phyloP scores from a whole-genome alignment of 345 rosid species.

The Populus deltoides region DNA sequence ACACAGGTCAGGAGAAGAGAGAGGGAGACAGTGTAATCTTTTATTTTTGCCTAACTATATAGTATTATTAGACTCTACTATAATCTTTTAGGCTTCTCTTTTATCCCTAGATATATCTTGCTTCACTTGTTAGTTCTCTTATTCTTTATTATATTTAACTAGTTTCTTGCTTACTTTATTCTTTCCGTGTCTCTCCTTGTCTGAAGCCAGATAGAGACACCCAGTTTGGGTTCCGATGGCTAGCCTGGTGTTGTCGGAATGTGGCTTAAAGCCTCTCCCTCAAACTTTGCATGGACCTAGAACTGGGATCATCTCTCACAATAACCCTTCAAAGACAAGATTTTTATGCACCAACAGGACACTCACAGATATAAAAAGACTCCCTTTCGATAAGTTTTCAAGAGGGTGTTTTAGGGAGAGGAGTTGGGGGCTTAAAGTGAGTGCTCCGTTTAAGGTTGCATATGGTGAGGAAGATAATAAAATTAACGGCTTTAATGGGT shows the following conservation, averaged over 20 bases:
- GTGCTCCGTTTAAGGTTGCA: slow-evolving; percentile 12
- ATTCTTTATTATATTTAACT: not conserved
- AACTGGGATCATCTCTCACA: slow-evolving; percentile 28
- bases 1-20: not conserved
- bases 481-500: not conserved
- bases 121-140: not conserved
- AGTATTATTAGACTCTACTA: not conserved
- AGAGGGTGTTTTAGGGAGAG: slow-evolving; percentile 6
- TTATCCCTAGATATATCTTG: not conserved
- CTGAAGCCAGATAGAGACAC: not conserved
- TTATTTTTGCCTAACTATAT: not conserved
- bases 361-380: not conserved
- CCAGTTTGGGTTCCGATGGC: slow-evolving; percentile 53
- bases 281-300: slow-evolving; percentile 37
- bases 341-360: slow-evolving; percentile 13
- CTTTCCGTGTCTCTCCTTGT: not conserved
- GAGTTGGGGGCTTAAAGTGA: slow-evolving; percentile 17
- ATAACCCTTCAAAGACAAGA: slow-evolving; percentile 18
- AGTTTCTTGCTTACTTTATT: not conserved
- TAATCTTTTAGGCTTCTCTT: not conserved
- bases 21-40: not conserved
- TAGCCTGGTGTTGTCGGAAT: slow-evolving; percentile 63
- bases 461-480: slow-evolving; percentile 5
- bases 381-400: not conserved
- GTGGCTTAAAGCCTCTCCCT: slow-evolving; percentile 75